Percentiles rank a stretch among this genome's conserved stretches.
Evolutionary conservation across 2,329 filamentous ascomycete genomes (phyloP).

Genomic region (Aspergillus sergii): DNA sequence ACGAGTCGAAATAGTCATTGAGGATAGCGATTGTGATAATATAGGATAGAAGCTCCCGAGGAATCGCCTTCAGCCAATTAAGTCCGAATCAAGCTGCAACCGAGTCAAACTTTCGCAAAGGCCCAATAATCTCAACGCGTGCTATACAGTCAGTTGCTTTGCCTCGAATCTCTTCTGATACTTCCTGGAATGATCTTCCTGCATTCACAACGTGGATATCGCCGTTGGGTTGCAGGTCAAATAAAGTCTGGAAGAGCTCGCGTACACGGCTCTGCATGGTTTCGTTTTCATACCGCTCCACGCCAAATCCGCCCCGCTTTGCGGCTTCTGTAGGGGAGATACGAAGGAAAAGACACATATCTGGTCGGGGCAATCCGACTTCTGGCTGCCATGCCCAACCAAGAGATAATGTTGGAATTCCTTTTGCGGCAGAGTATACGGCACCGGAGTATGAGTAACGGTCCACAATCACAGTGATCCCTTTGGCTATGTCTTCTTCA

Average conservation of each 20-base stretch:
- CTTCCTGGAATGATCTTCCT: constrained; percentile 53
- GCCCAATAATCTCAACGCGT: constrained; percentile 35
- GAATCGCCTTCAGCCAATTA: not conserved
- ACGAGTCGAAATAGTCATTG: constrained; percentile 49
- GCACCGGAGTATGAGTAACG: constrained; percentile 95
- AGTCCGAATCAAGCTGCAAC: constrained; percentile 19
- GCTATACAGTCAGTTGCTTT: constrained; percentile 33
- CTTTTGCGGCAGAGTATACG: constrained; percentile 89
- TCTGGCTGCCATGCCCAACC: constrained; percentile 85
- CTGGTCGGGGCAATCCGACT: constrained; percentile 81
- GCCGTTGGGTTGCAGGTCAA: constrained; percentile 50
- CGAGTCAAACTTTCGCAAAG: constrained; percentile 37
- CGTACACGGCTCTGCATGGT: constrained; percentile 81
- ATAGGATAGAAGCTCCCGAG: constrained; percentile 37
- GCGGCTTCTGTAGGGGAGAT: constrained; percentile 73
- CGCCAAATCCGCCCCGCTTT: constrained; percentile 81
- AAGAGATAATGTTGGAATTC: constrained; percentile 68
- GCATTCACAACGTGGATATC: constrained; percentile 61
- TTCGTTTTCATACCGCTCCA: constrained; percentile 83
- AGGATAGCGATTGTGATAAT: constrained; percentile 59
- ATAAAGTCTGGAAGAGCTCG: constrained; percentile 66
- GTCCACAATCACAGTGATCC: constrained; percentile 80
- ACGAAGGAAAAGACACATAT: constrained; percentile 85
- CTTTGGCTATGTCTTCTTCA: constrained; percentile 57
- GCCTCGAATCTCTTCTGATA: constrained; percentile 46